Evolutionary conservation across 805 yeast genomes (phyloP), one percentile per base, ranked within the genome.

Genomic region (Clavispora vitiphila): DNA sequence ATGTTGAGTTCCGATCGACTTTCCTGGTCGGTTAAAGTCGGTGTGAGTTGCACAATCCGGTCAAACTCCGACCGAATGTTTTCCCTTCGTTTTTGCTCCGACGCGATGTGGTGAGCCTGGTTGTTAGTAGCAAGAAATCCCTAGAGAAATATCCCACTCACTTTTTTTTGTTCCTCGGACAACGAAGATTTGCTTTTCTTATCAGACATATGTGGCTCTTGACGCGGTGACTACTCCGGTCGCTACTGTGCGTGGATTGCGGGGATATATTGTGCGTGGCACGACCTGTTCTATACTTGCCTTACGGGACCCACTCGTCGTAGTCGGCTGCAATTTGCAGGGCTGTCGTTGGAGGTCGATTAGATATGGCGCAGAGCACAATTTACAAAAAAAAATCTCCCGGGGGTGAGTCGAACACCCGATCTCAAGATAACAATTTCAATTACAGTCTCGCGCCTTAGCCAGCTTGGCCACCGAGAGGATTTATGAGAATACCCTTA

Each of bases 11-110:
- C 98, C 1, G 95, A 83, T 34, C 96, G 67, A 41, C 83, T 80
- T 51, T 91, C 96, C 19, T 70, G 67, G n/a, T 72, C 71, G 1
- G 76, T 69, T 34, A 90, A 65, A 8, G 76, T 80, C 0, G 97
- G 97, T 1, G 93, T 88, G 8, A 86, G 60, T 1, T 74, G 69
- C 0, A 89, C 90, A 18, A 90, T 69, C 41, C 74, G 76, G 53
- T 86, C 95, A 55, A 87, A 90, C 8, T 88, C 90, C 8, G 81
- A 76, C 35, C 97, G 69, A 18, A 91, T 87, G 32, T 90, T 87
- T 49, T 82, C 87, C 47, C 98, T 71, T 53, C 98, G 71, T 55
- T 84, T 85, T 58, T 88, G 90, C 58, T 90, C 98, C 0, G 90
- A 82, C 5, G 86, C 86, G 7, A 86, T 84, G 55, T 86, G 95